phyloP scores from a whole-genome alignment of 1,139 yeast genomes.

The Yamadazyma spencermartinsiae region DNA sequence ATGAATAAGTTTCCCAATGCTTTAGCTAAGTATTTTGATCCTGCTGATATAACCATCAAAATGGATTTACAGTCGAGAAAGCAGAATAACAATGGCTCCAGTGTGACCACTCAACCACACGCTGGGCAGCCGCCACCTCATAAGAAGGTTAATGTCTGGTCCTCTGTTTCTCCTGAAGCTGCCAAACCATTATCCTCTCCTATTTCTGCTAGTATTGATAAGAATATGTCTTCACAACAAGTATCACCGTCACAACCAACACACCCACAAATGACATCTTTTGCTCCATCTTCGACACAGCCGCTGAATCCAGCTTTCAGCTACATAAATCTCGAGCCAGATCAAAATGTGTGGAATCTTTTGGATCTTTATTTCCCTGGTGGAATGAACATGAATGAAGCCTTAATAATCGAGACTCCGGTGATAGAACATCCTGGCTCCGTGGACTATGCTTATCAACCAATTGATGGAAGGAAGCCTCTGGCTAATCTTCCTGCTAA shows the following conservation, averaged over 20 bases:
- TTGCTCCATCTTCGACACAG: slow-evolving; percentile 4
- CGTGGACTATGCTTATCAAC: neutral
- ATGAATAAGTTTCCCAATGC: slow-evolving; percentile 68
- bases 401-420: slow-evolving; percentile 58
- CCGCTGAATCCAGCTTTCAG: slow-evolving; percentile 11
- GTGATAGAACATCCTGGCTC: slow-evolving; percentile 8
- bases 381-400: slow-evolving; percentile 71
- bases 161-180: slow-evolving; percentile 14
- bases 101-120: neutral
- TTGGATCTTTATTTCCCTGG: slow-evolving; percentile 62
- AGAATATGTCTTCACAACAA: slow-evolving; percentile 3
- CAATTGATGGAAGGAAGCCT: neutral
- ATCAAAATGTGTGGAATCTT: slow-evolving; percentile 58
- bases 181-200: slow-evolving; percentile 17
- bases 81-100: slow-evolving; percentile 6
- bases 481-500: neutral
- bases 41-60: slow-evolving; percentile 61
- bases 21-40: slow-evolving; percentile 61
- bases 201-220: slow-evolving; percentile 14
- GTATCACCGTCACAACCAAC: slow-evolving; percentile 8
- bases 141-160: slow-evolving; percentile 18
- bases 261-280: slow-evolving; percentile 3
- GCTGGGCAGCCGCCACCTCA: slow-evolving; percentile 13
- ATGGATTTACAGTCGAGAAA: slow-evolving; percentile 29
- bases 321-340: slow-evolving; percentile 55